Evolutionary conservation across 768 basidiomycete species (phyloP).

Genomic region (Cystobasidium tubakii): DNA sequence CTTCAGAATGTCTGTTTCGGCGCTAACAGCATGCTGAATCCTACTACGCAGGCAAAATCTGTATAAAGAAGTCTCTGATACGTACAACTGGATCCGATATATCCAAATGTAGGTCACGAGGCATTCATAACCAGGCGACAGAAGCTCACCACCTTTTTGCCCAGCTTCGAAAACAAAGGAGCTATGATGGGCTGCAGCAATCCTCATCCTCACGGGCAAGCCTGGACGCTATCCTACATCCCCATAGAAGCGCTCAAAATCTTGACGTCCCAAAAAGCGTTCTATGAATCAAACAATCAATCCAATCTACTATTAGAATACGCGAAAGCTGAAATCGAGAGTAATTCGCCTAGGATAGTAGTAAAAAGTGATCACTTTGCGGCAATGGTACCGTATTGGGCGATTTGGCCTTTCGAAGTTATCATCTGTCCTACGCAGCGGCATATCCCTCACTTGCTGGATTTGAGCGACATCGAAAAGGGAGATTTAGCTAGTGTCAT

Average conservation of each 20-base stretch:
- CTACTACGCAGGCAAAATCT: constrained; percentile 42
- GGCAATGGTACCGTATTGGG: constrained; percentile 90
- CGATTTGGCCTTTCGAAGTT: constrained; percentile 84
- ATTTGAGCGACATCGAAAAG: constrained; percentile 62
- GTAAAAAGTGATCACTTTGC: constrained; percentile 69
- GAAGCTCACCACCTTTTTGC: not conserved
- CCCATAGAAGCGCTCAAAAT: constrained; percentile 58
- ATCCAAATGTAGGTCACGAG: constrained; percentile 44
- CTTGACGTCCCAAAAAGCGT: constrained; percentile 38
- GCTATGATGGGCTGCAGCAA: constrained; percentile 93
- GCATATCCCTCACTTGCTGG: constrained; percentile 66
- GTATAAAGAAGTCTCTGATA: constrained; percentile 41
- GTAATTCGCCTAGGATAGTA: constrained; percentile 56
- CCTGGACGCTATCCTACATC: constrained; percentile 58
- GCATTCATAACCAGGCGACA: not conserved
- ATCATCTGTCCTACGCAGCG: constrained; percentile 54
- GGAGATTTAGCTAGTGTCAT: constrained; percentile 63
- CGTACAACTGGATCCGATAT: constrained; percentile 44
- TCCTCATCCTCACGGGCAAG: constrained; percentile 88
- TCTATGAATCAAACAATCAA: constrained; percentile 4
- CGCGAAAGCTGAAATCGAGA: constrained; percentile 50
- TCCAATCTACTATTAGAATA: constrained; percentile 44
- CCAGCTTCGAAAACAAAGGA: constrained; percentile 68
- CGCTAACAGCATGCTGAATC: not conserved
- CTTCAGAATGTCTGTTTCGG: constrained; percentile 54